Evolutionary conservation across 257 asterid genomes (phyloP).

Genomic region (Solanum arcanum): DNA sequence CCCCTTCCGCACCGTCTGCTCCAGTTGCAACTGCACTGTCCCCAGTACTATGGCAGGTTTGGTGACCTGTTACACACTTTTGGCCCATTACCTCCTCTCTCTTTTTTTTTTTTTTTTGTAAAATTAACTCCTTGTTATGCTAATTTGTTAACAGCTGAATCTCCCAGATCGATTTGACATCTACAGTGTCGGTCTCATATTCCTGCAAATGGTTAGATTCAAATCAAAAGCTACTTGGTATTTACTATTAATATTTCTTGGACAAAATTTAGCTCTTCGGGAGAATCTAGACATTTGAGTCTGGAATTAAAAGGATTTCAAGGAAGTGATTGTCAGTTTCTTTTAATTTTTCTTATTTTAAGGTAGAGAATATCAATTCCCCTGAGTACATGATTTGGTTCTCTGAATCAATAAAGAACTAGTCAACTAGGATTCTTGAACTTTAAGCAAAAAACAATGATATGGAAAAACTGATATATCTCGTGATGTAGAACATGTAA

Average conservation of each 20-base stretch:
- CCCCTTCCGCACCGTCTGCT: conserved; percentile 95
- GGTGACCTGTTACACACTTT: not conserved
- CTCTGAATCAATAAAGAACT: not conserved
- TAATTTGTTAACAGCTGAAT: conserved; percentile 52
- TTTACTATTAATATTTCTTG: not conserved
- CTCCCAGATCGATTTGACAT: conserved; percentile 89
- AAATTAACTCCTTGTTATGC: not conserved
- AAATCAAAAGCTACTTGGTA: not conserved
- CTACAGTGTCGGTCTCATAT: conserved; percentile 78
- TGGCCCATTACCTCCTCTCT: not conserved
- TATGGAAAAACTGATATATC: not conserved
- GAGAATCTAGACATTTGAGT: not conserved
- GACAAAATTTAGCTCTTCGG: not conserved
- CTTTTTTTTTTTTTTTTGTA: not conserved
- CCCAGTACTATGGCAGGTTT: conserved; percentile 96
- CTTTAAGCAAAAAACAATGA: not conserved
- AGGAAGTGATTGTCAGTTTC: not conserved
- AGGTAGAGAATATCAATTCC: not conserved
- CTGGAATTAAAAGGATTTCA: not conserved
- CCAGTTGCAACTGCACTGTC: conserved; percentile 97
- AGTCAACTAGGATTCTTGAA: not conserved
- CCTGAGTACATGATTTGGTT: not conserved
- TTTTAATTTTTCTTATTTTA: not conserved
- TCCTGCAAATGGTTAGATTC: conserved; percentile 76
- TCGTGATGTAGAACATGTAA: not conserved